phyloP scores from a whole-genome alignment of 2,329 filamentous ascomycete genomes.

The Sporothrix humicola region DNA sequence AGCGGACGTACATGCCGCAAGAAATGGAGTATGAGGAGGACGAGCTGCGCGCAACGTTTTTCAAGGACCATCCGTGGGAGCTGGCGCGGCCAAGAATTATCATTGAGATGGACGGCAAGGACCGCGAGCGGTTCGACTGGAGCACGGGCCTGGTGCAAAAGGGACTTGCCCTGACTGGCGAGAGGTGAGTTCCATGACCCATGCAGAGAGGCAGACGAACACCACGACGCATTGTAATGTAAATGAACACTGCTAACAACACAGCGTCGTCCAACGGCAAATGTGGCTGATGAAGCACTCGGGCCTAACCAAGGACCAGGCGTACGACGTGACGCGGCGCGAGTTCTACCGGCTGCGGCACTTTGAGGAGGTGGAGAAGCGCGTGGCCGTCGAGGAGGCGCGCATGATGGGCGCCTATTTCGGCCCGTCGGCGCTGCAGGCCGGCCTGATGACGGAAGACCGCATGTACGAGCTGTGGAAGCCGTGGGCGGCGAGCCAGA shows the following conservation, averaged over 20 bases:
- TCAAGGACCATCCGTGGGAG: slow-evolving; percentile 96
- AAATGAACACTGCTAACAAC: slow-evolving; percentile 16
- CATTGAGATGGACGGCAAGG: slow-evolving; percentile 83
- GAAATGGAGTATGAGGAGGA: slow-evolving; percentile 84
- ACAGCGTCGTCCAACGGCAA: slow-evolving; percentile 90
- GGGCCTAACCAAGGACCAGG: slow-evolving; percentile 64
- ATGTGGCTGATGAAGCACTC: slow-evolving; percentile 76
- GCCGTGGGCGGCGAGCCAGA: slow-evolving; percentile 67
- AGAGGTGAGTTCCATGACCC: slow-evolving; percentile 77
- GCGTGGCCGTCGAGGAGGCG: slow-evolving; percentile 88
- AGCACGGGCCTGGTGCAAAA: slow-evolving; percentile 73
- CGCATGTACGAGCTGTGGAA: slow-evolving; percentile 83
- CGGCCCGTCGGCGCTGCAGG: slow-evolving; percentile 73
- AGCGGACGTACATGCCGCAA: slow-evolving; percentile 80
- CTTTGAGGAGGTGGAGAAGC: slow-evolving; percentile 78
- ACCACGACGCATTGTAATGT: neutral
- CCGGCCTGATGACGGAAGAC: slow-evolving; percentile 84
- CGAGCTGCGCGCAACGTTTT: slow-evolving; percentile 78
- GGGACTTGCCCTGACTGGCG: slow-evolving; percentile 78
- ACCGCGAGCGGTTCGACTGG: slow-evolving; percentile 80
- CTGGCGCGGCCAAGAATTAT: slow-evolving; percentile 85
- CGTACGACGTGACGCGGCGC: slow-evolving; percentile 85
- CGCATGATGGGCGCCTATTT: slow-evolving; percentile 86
- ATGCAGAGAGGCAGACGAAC: too few species aligned
- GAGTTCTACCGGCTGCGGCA: slow-evolving; percentile 91